Evolutionary conservation across 202 grass and related monocot species (phyloP).

Genomic region (Schoenoplectus triqueter): DNA sequence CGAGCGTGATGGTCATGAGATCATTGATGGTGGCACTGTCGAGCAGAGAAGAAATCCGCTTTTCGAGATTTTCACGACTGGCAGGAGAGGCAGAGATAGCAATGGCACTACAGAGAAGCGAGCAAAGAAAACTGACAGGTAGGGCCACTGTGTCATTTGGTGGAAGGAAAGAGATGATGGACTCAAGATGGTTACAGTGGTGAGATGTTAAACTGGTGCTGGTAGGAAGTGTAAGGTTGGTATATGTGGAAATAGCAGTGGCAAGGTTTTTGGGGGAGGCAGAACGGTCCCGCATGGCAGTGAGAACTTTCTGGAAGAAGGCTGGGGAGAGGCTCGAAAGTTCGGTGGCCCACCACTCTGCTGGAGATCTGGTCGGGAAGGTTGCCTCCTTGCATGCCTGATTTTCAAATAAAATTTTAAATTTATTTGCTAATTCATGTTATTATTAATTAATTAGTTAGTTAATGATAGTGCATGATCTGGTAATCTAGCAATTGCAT

Average conservation of each 20-base stretch:
- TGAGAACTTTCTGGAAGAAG: conserved; percentile 61
- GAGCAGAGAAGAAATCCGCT: conserved; percentile 58
- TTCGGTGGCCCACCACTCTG: conserved; percentile 67
- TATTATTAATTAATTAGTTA: conserved; percentile 3
- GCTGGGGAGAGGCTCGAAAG: conserved; percentile 47
- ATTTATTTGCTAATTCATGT: not conserved
- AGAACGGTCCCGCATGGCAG: conserved; percentile 50
- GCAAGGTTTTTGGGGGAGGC: conserved; percentile 44
- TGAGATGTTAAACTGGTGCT: not conserved
- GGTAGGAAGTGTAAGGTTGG: conserved; percentile 40
- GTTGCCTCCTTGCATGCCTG: conserved; percentile 65
- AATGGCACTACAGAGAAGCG: conserved; percentile 58
- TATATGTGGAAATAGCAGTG: conserved; percentile 46
- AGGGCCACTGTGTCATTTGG: conserved; percentile 44
- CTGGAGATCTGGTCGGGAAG: conserved; percentile 49
- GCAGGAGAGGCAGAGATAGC: conserved; percentile 33
- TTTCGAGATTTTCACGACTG: conserved; percentile 63
- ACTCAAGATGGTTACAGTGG: conserved; percentile 47
- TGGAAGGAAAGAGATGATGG: conserved; percentile 60
- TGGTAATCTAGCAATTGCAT: not conserved
- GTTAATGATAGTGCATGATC: not conserved
- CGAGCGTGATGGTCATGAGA: conserved; percentile 55
- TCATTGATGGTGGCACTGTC: conserved; percentile 53
- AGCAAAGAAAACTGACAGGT: conserved; percentile 60
- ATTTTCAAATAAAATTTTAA: not conserved